Percentiles rank a stretch among this genome's conserved stretches.
Evolutionary conservation across 108 stramenopile genomes (phyloP).

Genomic region (Cyclotella baltica): DNA sequence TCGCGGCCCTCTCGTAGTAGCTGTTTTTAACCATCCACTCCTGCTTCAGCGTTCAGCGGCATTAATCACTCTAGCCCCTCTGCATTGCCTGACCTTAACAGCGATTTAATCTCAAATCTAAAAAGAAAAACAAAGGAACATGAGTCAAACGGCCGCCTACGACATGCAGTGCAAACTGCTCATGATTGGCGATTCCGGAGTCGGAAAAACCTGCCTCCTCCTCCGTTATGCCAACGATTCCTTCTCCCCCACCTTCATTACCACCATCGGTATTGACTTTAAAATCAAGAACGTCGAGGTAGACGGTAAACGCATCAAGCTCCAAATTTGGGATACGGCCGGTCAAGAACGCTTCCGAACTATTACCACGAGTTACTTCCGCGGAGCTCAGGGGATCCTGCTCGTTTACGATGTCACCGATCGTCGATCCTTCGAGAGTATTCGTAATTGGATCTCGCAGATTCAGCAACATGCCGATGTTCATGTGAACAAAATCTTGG

Average conservation of each 20-base stretch:
- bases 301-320: conserved; percentile 94
- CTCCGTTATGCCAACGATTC: conserved; percentile 99
- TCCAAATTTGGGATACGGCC: conserved; percentile 96
- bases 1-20: not conserved
- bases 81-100: no score
- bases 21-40: not conserved
- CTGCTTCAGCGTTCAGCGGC: not conserved
- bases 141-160: conserved; percentile 78
- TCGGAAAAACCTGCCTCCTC: conserved; percentile 98
- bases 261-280: conserved; percentile 99
- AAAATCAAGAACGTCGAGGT: conserved; percentile 97
- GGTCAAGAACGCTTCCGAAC: conserved; percentile 95
- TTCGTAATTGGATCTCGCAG: conserved; percentile 98
- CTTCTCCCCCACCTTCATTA: conserved; percentile 97
- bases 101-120: not conserved
- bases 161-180: conserved; percentile 99
- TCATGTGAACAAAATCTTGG: conserved; percentile 96
- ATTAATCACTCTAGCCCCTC: no score
- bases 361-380: conserved; percentile 96
- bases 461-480: conserved; percentile 97
- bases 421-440: conserved; percentile 95
- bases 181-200: conserved; percentile 99
- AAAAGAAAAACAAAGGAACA: not conserved
- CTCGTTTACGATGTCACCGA: conserved; percentile 99
- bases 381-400: conserved; percentile 97